Conservation (phyloP, 176 grass and related monocot species). For the Carex parvula region DNA sequence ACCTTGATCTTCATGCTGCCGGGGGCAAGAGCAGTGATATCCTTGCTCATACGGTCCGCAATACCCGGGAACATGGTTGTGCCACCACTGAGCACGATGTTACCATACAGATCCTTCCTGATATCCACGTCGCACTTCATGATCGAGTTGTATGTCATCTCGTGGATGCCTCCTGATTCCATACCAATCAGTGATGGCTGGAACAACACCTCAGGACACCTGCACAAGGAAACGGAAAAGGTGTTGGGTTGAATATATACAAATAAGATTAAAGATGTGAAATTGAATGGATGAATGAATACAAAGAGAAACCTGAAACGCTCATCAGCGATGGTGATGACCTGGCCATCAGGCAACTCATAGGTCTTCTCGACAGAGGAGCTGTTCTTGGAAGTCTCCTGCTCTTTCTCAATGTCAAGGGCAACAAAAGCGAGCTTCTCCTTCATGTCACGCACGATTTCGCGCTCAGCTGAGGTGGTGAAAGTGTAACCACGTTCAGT, state of each 20-base stretch:
- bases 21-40: conserved; percentile 65
- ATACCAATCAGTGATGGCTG: conserved; percentile 76
- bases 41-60: conserved; percentile 84
- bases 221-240: not conserved
- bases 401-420: conserved; percentile 63
- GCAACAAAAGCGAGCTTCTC: conserved; percentile 69
- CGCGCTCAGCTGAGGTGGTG: conserved; percentile 63
- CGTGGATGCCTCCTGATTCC: conserved; percentile 71
- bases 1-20: conserved; percentile 79
- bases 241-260: not conserved
- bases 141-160: conserved; percentile 86
- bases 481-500: conserved; percentile 67
- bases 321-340: conserved; percentile 69
- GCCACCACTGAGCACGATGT: conserved; percentile 85
- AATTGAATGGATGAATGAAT: not conserved
- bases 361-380: conserved; percentile 72
- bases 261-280: not conserved
- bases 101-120: conserved; percentile 63
- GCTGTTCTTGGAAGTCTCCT: conserved; percentile 67
- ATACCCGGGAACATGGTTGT: conserved; percentile 77
- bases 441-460: conserved; percentile 82
- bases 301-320: conserved; percentile 39
- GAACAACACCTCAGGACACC: conserved; percentile 88
- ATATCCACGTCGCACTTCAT: conserved; percentile 94
- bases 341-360: conserved; percentile 68